Percentiles rank a stretch among this genome's conserved stretches.
These are phyloP conservation scores for Fonsecaea nubica DNA, from an alignment of 2,329 filamentous ascomycete genomes.

Conservation along the genomic window DNA sequence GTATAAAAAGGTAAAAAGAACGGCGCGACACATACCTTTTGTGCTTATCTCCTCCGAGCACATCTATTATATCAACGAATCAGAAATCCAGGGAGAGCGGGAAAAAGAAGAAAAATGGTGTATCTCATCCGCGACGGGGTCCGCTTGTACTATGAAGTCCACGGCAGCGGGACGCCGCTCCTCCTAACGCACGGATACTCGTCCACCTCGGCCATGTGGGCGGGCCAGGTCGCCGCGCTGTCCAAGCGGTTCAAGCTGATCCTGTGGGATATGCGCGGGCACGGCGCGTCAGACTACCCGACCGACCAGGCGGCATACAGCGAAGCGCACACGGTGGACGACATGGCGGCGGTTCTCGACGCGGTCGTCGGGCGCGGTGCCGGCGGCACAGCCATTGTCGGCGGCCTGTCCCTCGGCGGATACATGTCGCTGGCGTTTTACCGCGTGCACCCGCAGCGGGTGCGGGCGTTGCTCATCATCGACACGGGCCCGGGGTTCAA, in stretches of 20 bases:
- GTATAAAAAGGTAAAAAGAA: too few species aligned
- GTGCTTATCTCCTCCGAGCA: too few species aligned
- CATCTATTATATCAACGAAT: too few species aligned
- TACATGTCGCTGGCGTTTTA: conserved; percentile 39
- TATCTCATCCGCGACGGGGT: conserved; percentile 25
- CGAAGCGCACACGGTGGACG: conserved; percentile 30
- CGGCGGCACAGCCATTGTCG: conserved; percentile 20
- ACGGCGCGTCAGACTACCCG: conserved; percentile 30
- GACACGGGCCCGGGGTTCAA: conserved; percentile 36
- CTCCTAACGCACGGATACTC: conserved; percentile 35
- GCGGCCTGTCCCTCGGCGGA: conserved; percentile 33
- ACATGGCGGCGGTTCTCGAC: conserved; percentile 32
- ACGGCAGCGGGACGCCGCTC: conserved; percentile 23
- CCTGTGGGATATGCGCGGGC: conserved; percentile 37
- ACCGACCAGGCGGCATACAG: conserved; percentile 24
- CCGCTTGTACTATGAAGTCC: conserved; percentile 34
- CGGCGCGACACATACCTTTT: too few species aligned
- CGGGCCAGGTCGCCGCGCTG: conserved; percentile 26
- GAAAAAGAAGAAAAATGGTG: conserved; percentile 23
- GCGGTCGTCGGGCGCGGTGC: neutral
- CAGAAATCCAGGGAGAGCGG: neutral
- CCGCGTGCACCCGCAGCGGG: conserved; percentile 20
- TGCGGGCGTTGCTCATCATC: conserved; percentile 32
- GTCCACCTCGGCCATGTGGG: conserved; percentile 36
- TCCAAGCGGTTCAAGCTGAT: conserved; percentile 29